phyloP scores from a whole-genome alignment of 2,329 filamentous ascomycete species.

The Fusarium dlaminii region DNA sequence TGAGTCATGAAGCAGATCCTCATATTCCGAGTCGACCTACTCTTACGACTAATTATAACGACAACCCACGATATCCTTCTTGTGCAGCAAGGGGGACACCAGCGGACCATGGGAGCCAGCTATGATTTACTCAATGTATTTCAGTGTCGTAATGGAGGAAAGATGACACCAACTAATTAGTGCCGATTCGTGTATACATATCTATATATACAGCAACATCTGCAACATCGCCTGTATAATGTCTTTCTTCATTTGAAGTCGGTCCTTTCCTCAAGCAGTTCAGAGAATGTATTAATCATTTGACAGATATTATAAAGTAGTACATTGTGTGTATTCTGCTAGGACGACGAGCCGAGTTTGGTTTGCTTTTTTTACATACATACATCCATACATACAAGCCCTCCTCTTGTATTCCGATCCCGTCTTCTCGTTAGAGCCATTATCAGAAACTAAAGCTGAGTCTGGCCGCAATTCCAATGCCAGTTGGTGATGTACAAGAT shows the following conservation, averaged over 20 bases:
- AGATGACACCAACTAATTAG: not conserved
- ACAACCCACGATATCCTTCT: slow-evolving; percentile 54
- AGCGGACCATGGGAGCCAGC: not conserved
- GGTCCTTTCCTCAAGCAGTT: not conserved
- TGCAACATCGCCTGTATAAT: not conserved
- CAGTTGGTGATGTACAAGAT: slow-evolving; percentile 43
- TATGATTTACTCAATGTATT: not conserved
- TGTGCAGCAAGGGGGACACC: slow-evolving; percentile 11
- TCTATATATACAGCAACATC: not conserved
- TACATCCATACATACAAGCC: slow-evolving; percentile 39
- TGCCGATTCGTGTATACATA: not conserved
- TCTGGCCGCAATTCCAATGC: slow-evolving; percentile 39
- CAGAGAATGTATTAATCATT: not conserved
- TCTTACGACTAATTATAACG: slow-evolving; percentile 44
- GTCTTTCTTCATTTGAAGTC: not conserved
- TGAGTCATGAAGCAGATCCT: slow-evolving; percentile 1
- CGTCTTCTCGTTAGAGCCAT: slow-evolving; percentile 30
- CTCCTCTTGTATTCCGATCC: slow-evolving; percentile 21
- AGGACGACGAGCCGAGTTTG: slow-evolving; percentile 43
- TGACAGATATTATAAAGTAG: slow-evolving; percentile 15
- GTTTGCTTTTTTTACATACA: slow-evolving; percentile 32
- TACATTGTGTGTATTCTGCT: slow-evolving; percentile 42
- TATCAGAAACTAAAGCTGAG: slow-evolving; percentile 33
- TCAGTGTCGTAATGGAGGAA: not conserved
- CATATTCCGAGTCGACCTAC: not conserved